Conservation (phyloP, 2,329 filamentous ascomycete species). For the Sordariomycetes sp. region DNA sequence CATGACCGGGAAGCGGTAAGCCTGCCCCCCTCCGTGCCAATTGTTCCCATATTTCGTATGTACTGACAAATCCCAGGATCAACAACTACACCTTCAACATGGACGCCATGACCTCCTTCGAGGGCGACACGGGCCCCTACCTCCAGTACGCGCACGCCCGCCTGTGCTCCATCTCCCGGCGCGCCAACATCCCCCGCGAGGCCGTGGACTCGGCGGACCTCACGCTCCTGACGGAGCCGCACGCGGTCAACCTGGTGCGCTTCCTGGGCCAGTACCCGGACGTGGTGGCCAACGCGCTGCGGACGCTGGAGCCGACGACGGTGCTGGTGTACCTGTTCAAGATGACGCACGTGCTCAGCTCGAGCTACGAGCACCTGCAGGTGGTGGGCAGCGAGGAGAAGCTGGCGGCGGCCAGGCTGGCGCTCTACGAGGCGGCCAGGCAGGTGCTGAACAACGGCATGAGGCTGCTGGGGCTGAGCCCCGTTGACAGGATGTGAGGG, state of each 20-base stretch:
- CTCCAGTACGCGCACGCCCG: slow-evolving; percentile 75
- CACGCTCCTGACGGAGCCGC: slow-evolving; percentile 57
- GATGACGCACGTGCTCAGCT: slow-evolving; percentile 73
- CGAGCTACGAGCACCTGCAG: slow-evolving; percentile 71
- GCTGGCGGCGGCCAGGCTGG: slow-evolving; percentile 62
- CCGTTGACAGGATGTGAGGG: slow-evolving; percentile 34
- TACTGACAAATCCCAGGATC: slow-evolving; percentile 27
- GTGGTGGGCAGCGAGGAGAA: slow-evolving; percentile 71
- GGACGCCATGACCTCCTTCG: slow-evolving; percentile 72
- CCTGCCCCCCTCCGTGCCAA: background rate
- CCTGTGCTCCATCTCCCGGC: slow-evolving; percentile 53
- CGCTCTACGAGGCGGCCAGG: slow-evolving; percentile 65
- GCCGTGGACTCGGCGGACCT: slow-evolving; percentile 56
- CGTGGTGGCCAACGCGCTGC: slow-evolving; percentile 71
- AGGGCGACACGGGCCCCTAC: slow-evolving; percentile 78
- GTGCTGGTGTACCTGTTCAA: slow-evolving; percentile 64
- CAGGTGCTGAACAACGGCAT: slow-evolving; percentile 76
- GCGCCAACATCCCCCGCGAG: slow-evolving; percentile 38
- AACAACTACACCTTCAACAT: slow-evolving; percentile 67
- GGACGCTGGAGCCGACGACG: slow-evolving; percentile 65
- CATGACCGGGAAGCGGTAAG: slow-evolving; percentile 72
- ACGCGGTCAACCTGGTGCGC: slow-evolving; percentile 64
- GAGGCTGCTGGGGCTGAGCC: slow-evolving; percentile 66
- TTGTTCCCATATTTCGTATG: background rate
- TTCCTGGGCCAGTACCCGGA: slow-evolving; percentile 79